Evolutionary conservation across 1,284 basidiomycete genomes (phyloP).

Genomic region (Ceratobasidium sp.): DNA sequence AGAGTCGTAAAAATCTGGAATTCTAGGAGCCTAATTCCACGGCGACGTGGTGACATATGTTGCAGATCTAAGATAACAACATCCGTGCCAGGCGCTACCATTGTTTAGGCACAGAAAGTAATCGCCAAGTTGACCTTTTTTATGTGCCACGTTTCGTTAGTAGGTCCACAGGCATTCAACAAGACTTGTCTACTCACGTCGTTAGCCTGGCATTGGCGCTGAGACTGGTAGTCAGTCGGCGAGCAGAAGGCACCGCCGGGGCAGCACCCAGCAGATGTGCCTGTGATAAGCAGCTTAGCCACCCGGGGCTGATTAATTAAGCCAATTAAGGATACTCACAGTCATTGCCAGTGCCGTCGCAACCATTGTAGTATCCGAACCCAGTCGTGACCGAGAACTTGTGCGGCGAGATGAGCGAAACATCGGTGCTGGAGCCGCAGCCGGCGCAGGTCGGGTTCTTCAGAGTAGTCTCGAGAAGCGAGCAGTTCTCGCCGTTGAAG

Average conservation of each 20-base stretch:
- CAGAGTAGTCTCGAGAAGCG: constrained; percentile 61
- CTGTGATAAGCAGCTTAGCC: constrained; percentile 45
- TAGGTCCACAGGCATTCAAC: too few relatives aligned
- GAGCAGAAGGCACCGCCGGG: constrained; percentile 56
- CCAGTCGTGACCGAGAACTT: constrained; percentile 60
- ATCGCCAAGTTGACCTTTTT: constrained; percentile 51
- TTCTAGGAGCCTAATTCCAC: not conserved
- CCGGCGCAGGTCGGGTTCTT: constrained; percentile 60
- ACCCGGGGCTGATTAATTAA: not conserved
- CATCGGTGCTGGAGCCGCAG: constrained; percentile 62
- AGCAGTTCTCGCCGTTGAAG: constrained; percentile 63
- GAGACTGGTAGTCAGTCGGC: constrained; percentile 56
- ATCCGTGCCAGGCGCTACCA: not conserved
- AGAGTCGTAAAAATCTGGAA: not conserved
- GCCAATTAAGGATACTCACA: constrained; percentile 49
- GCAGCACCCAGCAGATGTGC: constrained; percentile 52
- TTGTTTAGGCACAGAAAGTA: constrained; percentile 48
- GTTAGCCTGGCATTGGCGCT: constrained; percentile 55
- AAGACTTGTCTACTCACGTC: constrained; percentile 51
- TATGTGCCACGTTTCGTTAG: not conserved
- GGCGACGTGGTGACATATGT: not conserved
- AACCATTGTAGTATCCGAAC: constrained; percentile 63
- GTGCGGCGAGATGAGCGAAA: constrained; percentile 63
- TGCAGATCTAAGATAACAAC: not conserved
- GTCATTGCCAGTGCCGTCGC: constrained; percentile 59